Conservation (phyloP, 768 basidiomycete species). For the Symmetrospora coprosmae region DNA sequence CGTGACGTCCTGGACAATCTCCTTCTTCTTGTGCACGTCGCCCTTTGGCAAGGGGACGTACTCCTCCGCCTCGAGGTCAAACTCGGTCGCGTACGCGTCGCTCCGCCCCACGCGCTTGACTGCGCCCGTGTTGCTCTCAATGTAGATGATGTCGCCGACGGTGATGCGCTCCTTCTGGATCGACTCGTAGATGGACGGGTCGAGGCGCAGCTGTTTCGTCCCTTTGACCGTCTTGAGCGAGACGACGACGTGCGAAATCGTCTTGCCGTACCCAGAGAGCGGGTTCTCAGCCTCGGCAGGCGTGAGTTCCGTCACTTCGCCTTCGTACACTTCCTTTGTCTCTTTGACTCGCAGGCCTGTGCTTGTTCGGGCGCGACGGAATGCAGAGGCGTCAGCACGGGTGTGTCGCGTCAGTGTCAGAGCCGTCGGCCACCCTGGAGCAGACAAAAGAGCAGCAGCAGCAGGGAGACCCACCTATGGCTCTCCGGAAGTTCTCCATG, state of each 20-base stretch:
- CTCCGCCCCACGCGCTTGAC: constrained; percentile 95
- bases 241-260: constrained; percentile 91
- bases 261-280: constrained; percentile 92
- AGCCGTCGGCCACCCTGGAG: neutral
- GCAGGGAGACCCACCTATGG: constrained; percentile 58
- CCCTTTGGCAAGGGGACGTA: constrained; percentile 96
- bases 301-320: constrained; percentile 92
- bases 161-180: constrained; percentile 94
- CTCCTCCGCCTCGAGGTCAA: constrained; percentile 93
- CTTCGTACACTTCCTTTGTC: constrained; percentile 96
- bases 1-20: constrained; percentile 87
- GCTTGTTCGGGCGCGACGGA: neutral
- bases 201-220: constrained; percentile 83
- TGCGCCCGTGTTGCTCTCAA: constrained; percentile 83
- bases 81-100: constrained; percentile 92
- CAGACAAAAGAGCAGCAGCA: too few relatives aligned
- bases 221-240: constrained; percentile 87
- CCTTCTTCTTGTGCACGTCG: constrained; percentile 89
- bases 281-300: constrained; percentile 96
- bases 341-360: constrained; percentile 93
- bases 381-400: neutral
- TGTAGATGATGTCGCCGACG: constrained; percentile 91
- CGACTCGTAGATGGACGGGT: constrained; percentile 90
- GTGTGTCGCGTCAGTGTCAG: neutral
- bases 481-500: constrained; percentile 82